Percentiles rank a stretch among this genome's conserved stretches.
Conservation (phyloP, 768 basidiomycete species). For the Hirschioporus abietinus region DNA sequence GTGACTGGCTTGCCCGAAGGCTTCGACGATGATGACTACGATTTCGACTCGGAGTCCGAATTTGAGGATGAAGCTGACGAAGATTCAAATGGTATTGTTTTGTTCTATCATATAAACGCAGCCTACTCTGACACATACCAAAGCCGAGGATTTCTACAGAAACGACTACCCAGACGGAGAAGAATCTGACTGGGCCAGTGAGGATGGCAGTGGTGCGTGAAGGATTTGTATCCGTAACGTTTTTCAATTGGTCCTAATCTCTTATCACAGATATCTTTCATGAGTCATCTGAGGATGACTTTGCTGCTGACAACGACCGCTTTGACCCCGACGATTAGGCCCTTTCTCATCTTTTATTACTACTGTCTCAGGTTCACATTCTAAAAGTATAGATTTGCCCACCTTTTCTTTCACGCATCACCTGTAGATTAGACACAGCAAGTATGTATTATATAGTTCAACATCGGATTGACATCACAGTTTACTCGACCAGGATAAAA, state of each 20-base stretch:
- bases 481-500: not conserved
- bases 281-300: not conserved
- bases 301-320: not conserved
- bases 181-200: constrained; percentile 6
- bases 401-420: not conserved
- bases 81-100: constrained; percentile 36
- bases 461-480: not conserved
- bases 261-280: not conserved
- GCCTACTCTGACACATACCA: not conserved
- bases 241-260: not conserved
- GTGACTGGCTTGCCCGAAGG: constrained; percentile 29
- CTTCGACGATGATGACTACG: constrained; percentile 36
- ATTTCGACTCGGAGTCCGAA: constrained; percentile 60
- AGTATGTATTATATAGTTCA: not conserved
- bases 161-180: constrained; percentile 14
- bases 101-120: not conserved
- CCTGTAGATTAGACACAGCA: not conserved
- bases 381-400: not conserved
- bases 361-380: not conserved
- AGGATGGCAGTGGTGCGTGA: not conserved
- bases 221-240: not conserved
- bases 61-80: constrained; percentile 75
- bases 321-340: not conserved
- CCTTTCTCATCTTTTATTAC: not conserved
- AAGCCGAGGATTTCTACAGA: constrained; percentile 14